Evolutionary conservation across 2,329 filamentous ascomycete species (phyloP).

Genomic region (Fusarium redolens): DNA sequence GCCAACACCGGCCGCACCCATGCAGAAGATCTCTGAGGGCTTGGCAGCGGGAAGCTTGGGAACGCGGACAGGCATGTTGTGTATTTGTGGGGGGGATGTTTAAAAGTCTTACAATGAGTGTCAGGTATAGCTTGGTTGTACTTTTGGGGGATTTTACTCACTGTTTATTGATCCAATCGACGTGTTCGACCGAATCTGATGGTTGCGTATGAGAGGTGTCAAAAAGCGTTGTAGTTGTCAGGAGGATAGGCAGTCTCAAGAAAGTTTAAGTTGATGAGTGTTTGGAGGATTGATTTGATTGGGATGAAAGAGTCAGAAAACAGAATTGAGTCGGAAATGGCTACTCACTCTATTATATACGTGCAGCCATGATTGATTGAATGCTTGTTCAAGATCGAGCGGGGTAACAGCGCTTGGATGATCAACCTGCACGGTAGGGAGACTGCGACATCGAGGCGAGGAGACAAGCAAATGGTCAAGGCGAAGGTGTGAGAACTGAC

Average conservation of each 20-base stretch:
- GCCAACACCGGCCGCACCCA: slow-evolving; percentile 64
- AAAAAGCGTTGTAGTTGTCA: not conserved
- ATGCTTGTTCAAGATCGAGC: slow-evolving; percentile 36
- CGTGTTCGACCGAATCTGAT: not conserved
- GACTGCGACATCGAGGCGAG: slow-evolving; percentile 15
- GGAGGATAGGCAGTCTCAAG: not conserved
- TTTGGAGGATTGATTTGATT: slow-evolving; percentile 5
- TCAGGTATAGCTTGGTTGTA: not conserved
- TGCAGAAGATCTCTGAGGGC: slow-evolving; percentile 62
- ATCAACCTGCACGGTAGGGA: slow-evolving; percentile 15
- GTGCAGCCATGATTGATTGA: slow-evolving; percentile 16
- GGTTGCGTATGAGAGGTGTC: not conserved
- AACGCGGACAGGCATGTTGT: slow-evolving; percentile 60
- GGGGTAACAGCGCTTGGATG: slow-evolving; percentile 43
- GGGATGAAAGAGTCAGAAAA: slow-evolving; percentile 4
- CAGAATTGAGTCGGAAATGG: slow-evolving; percentile 4
- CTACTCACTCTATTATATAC: slow-evolving; percentile 29
- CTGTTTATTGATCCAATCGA: slow-evolving; percentile 17
- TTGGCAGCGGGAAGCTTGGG: slow-evolving; percentile 62
- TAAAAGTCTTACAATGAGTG: not conserved
- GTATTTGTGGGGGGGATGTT: slow-evolving; percentile 3
- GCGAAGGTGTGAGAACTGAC: not conserved
- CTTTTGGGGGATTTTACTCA: not conserved
- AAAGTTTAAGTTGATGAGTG: not conserved
- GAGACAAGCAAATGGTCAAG: slow-evolving; percentile 10